Evolutionary conservation across 2,329 filamentous ascomycete species (phyloP).

Genomic region (Diaporthe australafricana): DNA sequence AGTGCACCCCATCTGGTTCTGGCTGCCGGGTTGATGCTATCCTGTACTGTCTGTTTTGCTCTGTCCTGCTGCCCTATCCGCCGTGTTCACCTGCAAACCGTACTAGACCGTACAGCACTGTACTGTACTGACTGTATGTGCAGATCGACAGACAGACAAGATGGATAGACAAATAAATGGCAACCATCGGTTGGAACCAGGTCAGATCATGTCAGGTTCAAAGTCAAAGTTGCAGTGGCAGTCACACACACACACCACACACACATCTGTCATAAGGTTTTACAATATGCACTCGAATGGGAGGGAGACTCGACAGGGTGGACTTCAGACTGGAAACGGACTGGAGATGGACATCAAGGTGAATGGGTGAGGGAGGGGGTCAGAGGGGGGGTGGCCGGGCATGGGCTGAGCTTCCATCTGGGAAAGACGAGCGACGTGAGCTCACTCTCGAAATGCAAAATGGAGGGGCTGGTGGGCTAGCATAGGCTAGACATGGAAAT

Average conservation of each 20-base stretch:
- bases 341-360: conserved; percentile 13
- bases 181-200: background rate
- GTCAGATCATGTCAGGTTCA: background rate
- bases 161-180: background rate
- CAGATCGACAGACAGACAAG: background rate
- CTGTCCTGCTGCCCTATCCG: background rate
- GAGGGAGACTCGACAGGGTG: background rate
- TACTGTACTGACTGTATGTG: background rate
- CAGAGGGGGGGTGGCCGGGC: background rate
- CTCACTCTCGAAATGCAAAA: conserved; percentile 13
- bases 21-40: background rate
- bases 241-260: conserved; percentile 9
- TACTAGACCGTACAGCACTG: no score
- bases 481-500: background rate
- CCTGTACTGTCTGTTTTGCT: no score
- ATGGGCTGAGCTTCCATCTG: background rate
- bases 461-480: conserved; percentile 27
- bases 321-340: background rate
- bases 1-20: background rate
- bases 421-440: background rate
- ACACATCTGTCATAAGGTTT: conserved; percentile 7
- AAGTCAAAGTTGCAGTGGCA: background rate
- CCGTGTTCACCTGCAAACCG: background rate
- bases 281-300: background rate
- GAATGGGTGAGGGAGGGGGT: background rate